Base-by-base conservation (phyloP, 1,284 basidiomycete species). In the Fomitopsis palustris region DNA sequence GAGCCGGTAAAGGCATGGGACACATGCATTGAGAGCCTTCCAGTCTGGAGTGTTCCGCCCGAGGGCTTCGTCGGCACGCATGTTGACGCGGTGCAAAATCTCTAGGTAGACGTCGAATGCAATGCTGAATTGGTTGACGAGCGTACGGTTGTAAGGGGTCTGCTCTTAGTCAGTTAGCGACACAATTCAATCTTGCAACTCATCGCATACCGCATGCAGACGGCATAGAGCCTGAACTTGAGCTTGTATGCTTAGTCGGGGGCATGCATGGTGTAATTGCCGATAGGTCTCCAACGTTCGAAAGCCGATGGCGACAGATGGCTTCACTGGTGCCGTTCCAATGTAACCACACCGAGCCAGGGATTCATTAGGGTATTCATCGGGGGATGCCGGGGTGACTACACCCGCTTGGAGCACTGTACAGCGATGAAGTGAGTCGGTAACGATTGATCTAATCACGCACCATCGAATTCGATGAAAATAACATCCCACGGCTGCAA, bases 81-180 rank as follows among this genome's bases (percentile, higher is more conserved):
- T 19, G 6, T 67, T 61, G 4, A 73, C 62, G 0, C 25, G 27
- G 0, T 59, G 60, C 0, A 62, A 55, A 1, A 75, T 62, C 9
- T 65, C 64, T 3, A 74, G 61, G 47, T 74, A 76, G 0, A 71
- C 23, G 43, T 76, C 71, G 55, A 65, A 75, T 0, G 67, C 60
- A 6, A 62, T 60, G 0, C 69, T 64, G 52, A 75, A 72, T 29
- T 63, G 55, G 6, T 61, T 42, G 2, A 58, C 54, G 2, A 63
- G 37, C 7, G 31, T 17, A 8, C 33, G 45, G 2, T 51, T 35
- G 33, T 49, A 63, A 9, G 61, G 61, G 10, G 54, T 14, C 59
- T 61, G 23, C 3, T 1, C 35, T 8, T 9, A 39, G 31, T 31
- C 14, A 43, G 43, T 27, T n/a, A 21, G 14, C 10, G 23, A 53